These are phyloP conservation scores for Podospora pseudopauciseta DNA, from an alignment of 495 filamentous ascomycete genomes.

Conservation along the genomic window DNA sequence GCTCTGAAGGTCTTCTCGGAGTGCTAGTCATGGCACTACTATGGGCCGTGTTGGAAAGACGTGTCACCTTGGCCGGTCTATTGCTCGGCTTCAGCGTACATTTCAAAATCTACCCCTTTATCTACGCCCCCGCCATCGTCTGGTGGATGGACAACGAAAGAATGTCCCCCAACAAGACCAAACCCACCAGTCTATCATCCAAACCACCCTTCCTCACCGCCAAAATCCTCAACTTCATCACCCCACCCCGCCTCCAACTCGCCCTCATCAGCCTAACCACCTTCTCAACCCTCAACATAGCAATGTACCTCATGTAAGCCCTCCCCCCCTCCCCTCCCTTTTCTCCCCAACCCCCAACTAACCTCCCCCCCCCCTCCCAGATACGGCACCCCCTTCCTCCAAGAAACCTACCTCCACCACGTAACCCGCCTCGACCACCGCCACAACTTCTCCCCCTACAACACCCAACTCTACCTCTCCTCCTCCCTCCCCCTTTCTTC, in stretches of 20 bases:
- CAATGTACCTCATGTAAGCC: constrained; percentile 77
- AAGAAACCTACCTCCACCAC: constrained; percentile 90
- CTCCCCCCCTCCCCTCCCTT: constrained; percentile 74
- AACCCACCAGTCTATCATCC: background rate
- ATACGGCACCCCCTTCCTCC: constrained; percentile 71
- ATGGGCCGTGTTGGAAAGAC: constrained; percentile 66
- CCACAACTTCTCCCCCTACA: constrained; percentile 97
- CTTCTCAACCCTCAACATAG: constrained; percentile 65
- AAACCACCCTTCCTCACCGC: background rate
- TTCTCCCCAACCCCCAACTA: constrained; percentile 72
- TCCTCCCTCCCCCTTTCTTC: constrained; percentile 49
- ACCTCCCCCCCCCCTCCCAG: constrained; percentile 82
- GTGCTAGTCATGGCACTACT: constrained; percentile 76
- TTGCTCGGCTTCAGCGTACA: constrained; percentile 83
- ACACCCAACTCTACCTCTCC: constrained; percentile 81
- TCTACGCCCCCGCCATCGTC: constrained; percentile 81
- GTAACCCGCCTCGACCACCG: constrained; percentile 91
- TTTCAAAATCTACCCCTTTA: constrained; percentile 98
- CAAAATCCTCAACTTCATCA: constrained; percentile 50
- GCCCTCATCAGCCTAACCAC: constrained; percentile 61
- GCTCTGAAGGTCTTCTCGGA: constrained; percentile 84
- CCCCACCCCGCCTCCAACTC: constrained; percentile 57
- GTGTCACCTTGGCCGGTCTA: constrained; percentile 62
- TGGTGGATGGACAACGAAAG: constrained; percentile 65
- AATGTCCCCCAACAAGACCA: background rate